Evolutionary conservation across 257 asterid genomes (phyloP), one percentile per base, ranked within the genome.

Genomic region (Orobanche coerulescens): DNA sequence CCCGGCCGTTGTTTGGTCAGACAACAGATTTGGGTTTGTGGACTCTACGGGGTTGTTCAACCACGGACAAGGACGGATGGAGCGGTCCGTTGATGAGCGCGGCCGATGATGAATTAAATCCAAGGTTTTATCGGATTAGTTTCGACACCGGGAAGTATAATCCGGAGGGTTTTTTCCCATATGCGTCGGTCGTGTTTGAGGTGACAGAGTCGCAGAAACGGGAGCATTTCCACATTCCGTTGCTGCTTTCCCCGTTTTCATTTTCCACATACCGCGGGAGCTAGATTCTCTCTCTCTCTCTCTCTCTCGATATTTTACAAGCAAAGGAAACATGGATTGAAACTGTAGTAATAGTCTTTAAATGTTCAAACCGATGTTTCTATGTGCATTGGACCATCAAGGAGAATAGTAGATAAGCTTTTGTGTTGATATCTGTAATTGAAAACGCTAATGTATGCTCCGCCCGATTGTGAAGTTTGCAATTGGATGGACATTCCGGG

Each of bases 221-320:
- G 73, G 91, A 92, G 22, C 97, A 93, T 64, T 88, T 88, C 72
- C 96, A 92, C 66, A 96, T 92, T 39, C 98, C 98, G 47, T 67
- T 92, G 48, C 80, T 93, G 71, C 96, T 93, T 13, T 84, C 97
- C 2, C 98, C 96, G 2, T 86, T 89, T 82, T 85, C 96, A 6
- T 81, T 86, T 64, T 81, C 94, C 46, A 86, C 97, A 1, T 93
- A 86, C 22, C 94, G 97, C 0, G 97, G 98, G 14, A 93, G 97
- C 81, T 88, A 78, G n/a, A n/a, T n/a, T n/a, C n/a, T n/a, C n/a
- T n/a, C n/a, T n/a, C n/a, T n/a, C n/a, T n/a, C n/a, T n/a, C n/a
- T n/a, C n/a, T n/a, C n/a, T n/a, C n/a, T n/a, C n/a, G n/a, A n/a
- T n/a, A n/a, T n/a, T n/a, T n/a, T n/a, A n/a, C n/a, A n/a, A n/a